Evolutionary conservation across 495 filamentous ascomycete species (phyloP), one percentile per base, ranked within the genome.

Genomic region (Lasiosphaeriaceae sp.): DNA sequence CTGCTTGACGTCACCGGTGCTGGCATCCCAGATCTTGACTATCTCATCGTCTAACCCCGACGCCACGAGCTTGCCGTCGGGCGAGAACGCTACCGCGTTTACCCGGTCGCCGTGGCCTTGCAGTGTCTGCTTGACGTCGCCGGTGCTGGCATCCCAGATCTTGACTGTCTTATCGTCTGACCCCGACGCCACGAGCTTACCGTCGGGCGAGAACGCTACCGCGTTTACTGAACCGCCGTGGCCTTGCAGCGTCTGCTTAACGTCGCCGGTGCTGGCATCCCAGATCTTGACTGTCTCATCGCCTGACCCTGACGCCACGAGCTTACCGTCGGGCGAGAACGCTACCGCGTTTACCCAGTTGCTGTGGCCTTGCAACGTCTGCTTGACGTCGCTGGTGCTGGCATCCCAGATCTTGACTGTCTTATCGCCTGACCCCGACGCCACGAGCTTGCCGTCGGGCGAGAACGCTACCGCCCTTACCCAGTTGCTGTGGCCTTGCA

Each of bases 331-430:
- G 3, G 60, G 66, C n/a, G 73, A 76, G 65, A 74, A 78, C 12
- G 64, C 65, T 1, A 75, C 64, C 8, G 39, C 64, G 50, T 21
- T 58, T 43, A 73, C 62, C 24, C 0, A 37, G 26, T 31, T 8
- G 19, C 51, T 50, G 57, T 74, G 65, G 52, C 58, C 65, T 35
- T 48, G 14, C 11, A 55, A 11, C 7, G 53, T 47, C 26, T 55
- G 20, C 17, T 19, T 45, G 11, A 16, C 49, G n/a, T 34, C 11
- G 26, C 63, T 59, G 1, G 61, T 66, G 12, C 43, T 52, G 22
- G 48, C 35, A 55, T 73, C 64, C 73, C 73, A 76, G 57, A 75
- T 54, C 57, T 66, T 60, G 17, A 72, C 56, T 2, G 69, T 74
- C 0, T 57, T 59, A 35, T 75, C 64, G 41, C 35, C 0, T 0